Conservation (phyloP, 371 early-diverging fungal species). For the Mucor plumbeus region DNA sequence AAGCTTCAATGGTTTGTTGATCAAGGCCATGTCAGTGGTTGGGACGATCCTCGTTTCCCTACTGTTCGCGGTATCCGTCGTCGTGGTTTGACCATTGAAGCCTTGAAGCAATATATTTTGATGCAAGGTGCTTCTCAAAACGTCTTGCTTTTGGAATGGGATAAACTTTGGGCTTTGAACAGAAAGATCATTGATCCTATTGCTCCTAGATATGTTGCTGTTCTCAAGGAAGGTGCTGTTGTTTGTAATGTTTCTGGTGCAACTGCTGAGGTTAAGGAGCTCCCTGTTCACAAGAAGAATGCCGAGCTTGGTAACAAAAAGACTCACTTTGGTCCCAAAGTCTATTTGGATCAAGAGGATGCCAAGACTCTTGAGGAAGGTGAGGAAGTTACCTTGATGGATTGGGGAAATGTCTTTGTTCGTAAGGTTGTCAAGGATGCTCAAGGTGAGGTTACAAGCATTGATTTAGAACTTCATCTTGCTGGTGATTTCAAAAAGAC, state of each 20-base stretch:
- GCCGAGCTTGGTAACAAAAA: constrained; percentile 89
- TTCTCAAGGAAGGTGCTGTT: constrained; percentile 71
- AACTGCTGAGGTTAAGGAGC: constrained; percentile 66
- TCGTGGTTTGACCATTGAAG: constrained; percentile 98
- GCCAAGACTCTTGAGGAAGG: constrained; percentile 78
- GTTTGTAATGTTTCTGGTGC: constrained; percentile 71
- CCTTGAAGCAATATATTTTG: constrained; percentile 96
- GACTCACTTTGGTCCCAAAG: constrained; percentile 77
- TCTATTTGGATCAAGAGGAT: constrained; percentile 93
- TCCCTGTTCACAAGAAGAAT: constrained; percentile 96
- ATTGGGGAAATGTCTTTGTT: constrained; percentile 99
- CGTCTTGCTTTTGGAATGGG: constrained; percentile 96
- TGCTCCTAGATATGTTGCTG: constrained; percentile 91
- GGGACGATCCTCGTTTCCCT: constrained; percentile 99
- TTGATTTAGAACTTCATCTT: constrained; percentile 80
- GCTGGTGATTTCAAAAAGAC: constrained; percentile 98
- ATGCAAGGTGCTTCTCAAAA: constrained; percentile 99
- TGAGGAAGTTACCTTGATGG: constrained; percentile 99
- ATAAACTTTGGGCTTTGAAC: constrained; percentile 99
- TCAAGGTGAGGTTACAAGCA: constrained; percentile 52
- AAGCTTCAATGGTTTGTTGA: constrained; percentile 99
- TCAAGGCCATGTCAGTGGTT: constrained; percentile 88
- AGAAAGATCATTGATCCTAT: constrained; percentile 97
- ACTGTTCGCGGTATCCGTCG: constrained; percentile 99
- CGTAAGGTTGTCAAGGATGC: constrained; percentile 62